Percentiles rank a stretch among this genome's conserved stretches.
Evolutionary conservation across 352 stramenopile species (phyloP).

Genomic region (Globisporangium echinulatum): DNA sequence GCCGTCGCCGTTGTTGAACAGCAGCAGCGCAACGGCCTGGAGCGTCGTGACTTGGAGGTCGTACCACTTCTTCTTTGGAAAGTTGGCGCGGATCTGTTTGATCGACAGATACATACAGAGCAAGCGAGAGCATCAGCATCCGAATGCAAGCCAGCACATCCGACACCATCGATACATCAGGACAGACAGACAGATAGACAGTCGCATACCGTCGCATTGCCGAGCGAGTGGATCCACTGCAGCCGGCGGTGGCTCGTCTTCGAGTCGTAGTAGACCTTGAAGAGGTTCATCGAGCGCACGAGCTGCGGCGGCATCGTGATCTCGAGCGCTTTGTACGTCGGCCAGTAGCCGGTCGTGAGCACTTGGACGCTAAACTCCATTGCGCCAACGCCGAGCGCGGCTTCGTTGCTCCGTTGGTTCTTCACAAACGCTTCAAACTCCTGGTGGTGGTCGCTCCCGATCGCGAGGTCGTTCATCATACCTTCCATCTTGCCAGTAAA

Average conservation of each 20-base stretch:
- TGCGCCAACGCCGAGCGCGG: constrained; percentile 27
- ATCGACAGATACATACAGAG: no score
- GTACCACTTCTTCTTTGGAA: constrained; percentile 90
- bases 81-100: constrained; percentile 59
- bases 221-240: constrained; percentile 95
- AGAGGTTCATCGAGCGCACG: constrained; percentile 94
- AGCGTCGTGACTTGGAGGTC: constrained; percentile 97
- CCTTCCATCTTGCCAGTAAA: constrained; percentile 99
- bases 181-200: background rate
- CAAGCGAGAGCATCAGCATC: background rate
- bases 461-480: constrained; percentile 99
- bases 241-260: constrained; percentile 94
- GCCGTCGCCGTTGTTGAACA: constrained; percentile 90
- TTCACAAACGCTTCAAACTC: constrained; percentile 94
- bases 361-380: constrained; percentile 97
- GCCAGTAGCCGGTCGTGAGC: constrained; percentile 98
- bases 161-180: background rate
- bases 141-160: background rate
- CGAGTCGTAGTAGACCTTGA: constrained; percentile 93
- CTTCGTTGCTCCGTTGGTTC: constrained; percentile 70
- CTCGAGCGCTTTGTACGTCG: constrained; percentile 96
- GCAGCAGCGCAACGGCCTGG: constrained; percentile 93
- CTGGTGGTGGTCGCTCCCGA: constrained; percentile 94
- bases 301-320: constrained; percentile 92
- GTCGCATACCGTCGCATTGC: constrained; percentile 88